Conservation (phyloP, 139 green algal genomes). For the Gonium pectorale region DNA sequence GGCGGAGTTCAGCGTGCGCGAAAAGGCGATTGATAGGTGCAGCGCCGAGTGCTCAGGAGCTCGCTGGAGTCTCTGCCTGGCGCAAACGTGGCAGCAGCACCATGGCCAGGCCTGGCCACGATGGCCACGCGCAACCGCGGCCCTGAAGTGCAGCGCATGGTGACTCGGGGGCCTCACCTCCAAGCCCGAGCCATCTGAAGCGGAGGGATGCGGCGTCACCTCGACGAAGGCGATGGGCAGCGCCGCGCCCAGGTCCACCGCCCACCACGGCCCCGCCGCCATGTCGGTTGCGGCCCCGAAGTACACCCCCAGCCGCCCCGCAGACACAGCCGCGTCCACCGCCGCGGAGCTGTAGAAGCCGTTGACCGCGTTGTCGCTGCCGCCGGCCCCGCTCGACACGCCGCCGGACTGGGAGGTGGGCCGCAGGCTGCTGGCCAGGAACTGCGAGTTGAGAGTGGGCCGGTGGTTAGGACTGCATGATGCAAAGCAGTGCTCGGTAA, state of each 20-base stretch:
- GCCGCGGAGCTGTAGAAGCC: conserved; percentile 21
- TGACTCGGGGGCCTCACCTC: neutral
- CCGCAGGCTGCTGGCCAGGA: neutral
- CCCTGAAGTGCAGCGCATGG: too few species aligned
- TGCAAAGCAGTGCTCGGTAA: too few species aligned
- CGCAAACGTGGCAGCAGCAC: too few species aligned
- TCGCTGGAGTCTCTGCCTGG: too few species aligned
- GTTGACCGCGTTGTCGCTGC: conserved; percentile 32
- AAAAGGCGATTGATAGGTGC: too few species aligned
- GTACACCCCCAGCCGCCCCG: neutral
- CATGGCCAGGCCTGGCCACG: too few species aligned
- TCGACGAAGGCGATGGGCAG: conserved; percentile 5
- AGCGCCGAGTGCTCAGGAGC: too few species aligned
- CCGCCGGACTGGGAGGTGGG: neutral
- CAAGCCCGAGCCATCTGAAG: neutral
- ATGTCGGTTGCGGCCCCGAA: neutral
- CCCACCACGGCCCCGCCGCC: conserved; percentile 2
- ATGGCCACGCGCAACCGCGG: too few species aligned
- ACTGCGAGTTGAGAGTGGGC: conserved; percentile 1
- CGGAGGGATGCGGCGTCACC: neutral
- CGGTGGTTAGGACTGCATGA: too few species aligned
- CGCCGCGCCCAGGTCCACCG: conserved; percentile 14
- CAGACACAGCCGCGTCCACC: neutral
- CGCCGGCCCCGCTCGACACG: neutral
- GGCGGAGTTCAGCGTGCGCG: neutral